Evolutionary conservation across 805 yeast species (phyloP), one percentile per base, ranked within the genome.

Genomic region (Yarrowia sp.): DNA sequence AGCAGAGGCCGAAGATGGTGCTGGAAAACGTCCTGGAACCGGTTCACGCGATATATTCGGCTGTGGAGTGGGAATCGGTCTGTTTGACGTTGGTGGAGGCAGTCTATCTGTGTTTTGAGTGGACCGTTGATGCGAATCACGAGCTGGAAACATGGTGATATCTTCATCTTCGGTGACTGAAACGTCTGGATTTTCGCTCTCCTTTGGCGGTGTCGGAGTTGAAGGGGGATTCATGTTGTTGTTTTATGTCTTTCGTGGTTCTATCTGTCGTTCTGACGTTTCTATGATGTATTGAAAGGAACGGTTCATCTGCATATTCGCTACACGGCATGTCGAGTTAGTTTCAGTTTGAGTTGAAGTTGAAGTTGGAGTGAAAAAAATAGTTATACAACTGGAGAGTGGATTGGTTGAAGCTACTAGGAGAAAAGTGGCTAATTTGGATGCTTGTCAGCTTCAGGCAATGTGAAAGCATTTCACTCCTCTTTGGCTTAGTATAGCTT

Each of bases 121-220:
- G 1, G 61, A 52, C 12, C 61, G 17, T 33, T 52, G 61, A 12
- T 52, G 61, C 17, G 61, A 52, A 38, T 52, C 61, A 26, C 44
- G 61, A 3, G 61, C 61, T 16, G 61, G 61, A 26, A 52, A 52
- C 61, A 52, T 52, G 22, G 61, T 52, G 35, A 52, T 38, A 16
- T 51, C 59, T 44, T 52, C 61, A 16, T 52, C 61, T 36, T 40
- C 5, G 30, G 26, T 0, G 28, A 14, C 26, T 19, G 54, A 48
- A n/a, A 19, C 17, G 5, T 46, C 36, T 3, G 52, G 26, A 26
- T 17, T 46, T 46, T 46, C 12, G 36, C 11, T 8, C 3, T 24
- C 36, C 11, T 17, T 19, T 7, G 22, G 35, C 7, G 36, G 24
- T 11, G 49, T 26, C 24, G 52, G 52, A 7, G 16, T 30, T 0